Evolutionary conservation across 2,329 filamentous ascomycete species (phyloP).

Genomic region (Blastomyces emzantsi): DNA sequence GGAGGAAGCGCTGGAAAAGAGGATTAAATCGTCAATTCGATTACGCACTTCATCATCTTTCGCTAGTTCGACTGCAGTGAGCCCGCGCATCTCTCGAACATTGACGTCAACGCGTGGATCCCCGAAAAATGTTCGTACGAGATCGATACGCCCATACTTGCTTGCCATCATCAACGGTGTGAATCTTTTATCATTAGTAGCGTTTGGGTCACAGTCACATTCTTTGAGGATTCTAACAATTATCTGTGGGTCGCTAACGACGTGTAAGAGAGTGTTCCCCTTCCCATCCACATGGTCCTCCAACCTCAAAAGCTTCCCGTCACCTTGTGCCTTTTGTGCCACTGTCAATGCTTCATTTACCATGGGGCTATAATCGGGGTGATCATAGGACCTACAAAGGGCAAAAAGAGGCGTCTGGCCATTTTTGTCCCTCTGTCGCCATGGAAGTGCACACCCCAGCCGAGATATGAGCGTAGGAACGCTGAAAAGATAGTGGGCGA

Average conservation of each 20-base stretch:
- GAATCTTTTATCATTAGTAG: conserved; percentile 88
- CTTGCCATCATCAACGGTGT: conserved; percentile 96
- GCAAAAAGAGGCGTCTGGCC: conserved; percentile 97
- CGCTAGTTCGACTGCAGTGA: conserved; percentile 91
- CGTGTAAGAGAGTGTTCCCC: conserved; percentile 91
- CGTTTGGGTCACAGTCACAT: conserved; percentile 94
- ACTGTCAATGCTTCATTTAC: conserved; percentile 69
- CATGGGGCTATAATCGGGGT: conserved; percentile 78
- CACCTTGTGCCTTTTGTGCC: conserved; percentile 64
- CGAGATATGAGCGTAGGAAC: conserved; percentile 68
- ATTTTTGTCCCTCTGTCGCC: conserved; percentile 88
- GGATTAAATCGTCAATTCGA: conserved; percentile 83
- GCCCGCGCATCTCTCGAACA: conserved; percentile 72
- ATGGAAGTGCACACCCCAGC: conserved; percentile 71
- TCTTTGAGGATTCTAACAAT: conserved; percentile 65
- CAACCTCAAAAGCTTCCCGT: conserved; percentile 71
- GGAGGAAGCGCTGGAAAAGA: conserved; percentile 59
- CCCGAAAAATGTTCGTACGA: conserved; percentile 78
- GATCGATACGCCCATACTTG: conserved; percentile 92
- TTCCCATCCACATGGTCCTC: conserved; percentile 90
- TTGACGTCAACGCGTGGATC: conserved; percentile 81
- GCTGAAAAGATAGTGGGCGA: conserved; percentile 95
- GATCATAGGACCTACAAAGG: conserved; percentile 89
- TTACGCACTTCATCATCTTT: conserved; percentile 98
- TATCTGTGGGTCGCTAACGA: conserved; percentile 76